Evolutionary conservation across 257 asterid species (phyloP).

Genomic region (Solanum medicagineum): DNA sequence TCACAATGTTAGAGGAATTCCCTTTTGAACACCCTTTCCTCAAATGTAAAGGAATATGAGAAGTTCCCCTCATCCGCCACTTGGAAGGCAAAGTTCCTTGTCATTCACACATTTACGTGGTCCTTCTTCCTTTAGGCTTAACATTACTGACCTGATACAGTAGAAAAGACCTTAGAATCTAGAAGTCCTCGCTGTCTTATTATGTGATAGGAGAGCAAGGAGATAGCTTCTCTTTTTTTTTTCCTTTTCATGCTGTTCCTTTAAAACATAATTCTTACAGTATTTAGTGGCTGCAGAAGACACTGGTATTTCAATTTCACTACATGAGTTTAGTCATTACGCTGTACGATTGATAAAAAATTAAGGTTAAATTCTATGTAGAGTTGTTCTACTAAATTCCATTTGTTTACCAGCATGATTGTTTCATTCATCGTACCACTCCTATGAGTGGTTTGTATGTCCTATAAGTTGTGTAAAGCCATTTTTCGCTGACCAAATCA

Average conservation of each 20-base stretch:
- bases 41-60: not conserved
- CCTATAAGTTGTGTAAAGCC: not conserved
- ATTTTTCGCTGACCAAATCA: not conserved
- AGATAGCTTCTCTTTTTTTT: no score
- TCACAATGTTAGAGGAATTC: not conserved
- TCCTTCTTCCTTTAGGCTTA: not conserved
- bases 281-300: not conserved
- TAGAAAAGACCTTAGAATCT: not conserved
- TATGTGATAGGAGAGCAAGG: not conserved
- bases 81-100: not conserved
- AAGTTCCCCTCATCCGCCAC: not conserved
- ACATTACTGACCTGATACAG: not conserved
- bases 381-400: not conserved
- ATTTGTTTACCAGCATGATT: not conserved
- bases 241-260: not conserved
- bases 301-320: not conserved
- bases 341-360: no score
- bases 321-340: not conserved
- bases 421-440: not conserved
- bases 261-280: not conserved
- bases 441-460: not conserved
- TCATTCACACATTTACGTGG: not conserved
- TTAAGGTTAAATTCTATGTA: no score
- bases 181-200: not conserved
- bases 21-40: not conserved